phyloP scores from a whole-genome alignment of 805 yeast genomes.

The Candida insectalens region DNA sequence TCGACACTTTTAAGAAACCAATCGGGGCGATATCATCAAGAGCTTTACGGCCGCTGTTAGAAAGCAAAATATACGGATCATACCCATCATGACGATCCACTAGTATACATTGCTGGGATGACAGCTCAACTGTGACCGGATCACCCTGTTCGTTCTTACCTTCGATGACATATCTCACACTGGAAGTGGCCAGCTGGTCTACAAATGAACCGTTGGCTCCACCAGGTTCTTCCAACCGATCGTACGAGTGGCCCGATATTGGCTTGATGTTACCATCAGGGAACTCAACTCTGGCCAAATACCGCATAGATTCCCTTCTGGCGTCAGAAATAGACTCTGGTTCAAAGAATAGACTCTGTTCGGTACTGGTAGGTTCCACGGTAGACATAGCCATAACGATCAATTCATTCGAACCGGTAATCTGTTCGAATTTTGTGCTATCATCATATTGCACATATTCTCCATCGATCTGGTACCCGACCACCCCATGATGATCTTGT shows the following conservation, averaged over 20 bases:
- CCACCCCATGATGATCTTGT: too few relatives aligned
- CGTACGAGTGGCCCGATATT: constrained; percentile 9
- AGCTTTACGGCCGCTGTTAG: constrained; percentile 26
- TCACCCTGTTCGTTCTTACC: constrained; percentile 13
- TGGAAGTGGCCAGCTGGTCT: constrained; percentile 21
- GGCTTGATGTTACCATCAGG: constrained; percentile 5
- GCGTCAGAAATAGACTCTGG: neutral
- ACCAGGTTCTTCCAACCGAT: constrained; percentile 5
- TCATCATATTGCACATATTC: neutral
- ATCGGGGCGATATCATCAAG: constrained; percentile 12
- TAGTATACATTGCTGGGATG: constrained; percentile 33
- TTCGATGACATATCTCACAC: constrained; percentile 16
- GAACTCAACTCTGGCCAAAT: constrained; percentile 1
- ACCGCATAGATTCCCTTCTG: neutral
- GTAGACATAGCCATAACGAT: neutral
- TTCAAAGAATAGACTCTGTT: constrained; percentile 6
- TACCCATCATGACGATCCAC: constrained; percentile 21
- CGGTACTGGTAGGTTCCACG: neutral
- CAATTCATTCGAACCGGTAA: neutral
- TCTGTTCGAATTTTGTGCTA: neutral
- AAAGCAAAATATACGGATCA: constrained; percentile 30
- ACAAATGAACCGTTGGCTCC: constrained; percentile 11
- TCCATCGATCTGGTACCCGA: too few relatives aligned
- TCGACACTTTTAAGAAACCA: constrained; percentile 4
- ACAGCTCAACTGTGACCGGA: constrained; percentile 15